phyloP scores from a whole-genome alignment of 257 asterid species.

The Solanum ossicruentum region DNA sequence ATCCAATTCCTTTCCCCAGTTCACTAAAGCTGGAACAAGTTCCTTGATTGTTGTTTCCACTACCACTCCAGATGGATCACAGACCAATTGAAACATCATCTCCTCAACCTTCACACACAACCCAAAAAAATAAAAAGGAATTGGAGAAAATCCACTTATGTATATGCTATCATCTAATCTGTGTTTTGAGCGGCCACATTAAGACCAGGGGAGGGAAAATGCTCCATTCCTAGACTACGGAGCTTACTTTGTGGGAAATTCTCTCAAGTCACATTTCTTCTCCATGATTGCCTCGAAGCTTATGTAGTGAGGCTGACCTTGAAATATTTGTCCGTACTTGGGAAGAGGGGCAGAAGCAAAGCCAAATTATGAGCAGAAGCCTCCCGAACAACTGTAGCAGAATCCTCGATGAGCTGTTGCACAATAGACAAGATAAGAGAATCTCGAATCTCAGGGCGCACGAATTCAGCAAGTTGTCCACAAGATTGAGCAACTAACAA shows the following conservation, averaged over 20 bases:
- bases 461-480: constrained; percentile 93
- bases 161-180: neutral
- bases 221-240: constrained; percentile 98
- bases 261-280: constrained; percentile 90
- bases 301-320: constrained; percentile 99
- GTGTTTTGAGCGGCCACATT: constrained; percentile 32
- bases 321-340: constrained; percentile 94
- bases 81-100: constrained; percentile 90
- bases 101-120: constrained; percentile 66
- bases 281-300: constrained; percentile 98
- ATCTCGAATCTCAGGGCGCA: constrained; percentile 96
- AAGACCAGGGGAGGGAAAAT: constrained; percentile 51
- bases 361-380: constrained; percentile 88
- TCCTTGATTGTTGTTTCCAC: constrained; percentile 84
- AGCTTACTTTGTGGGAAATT: constrained; percentile 93
- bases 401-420: constrained; percentile 96
- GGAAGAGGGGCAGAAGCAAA: constrained; percentile 91
- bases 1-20: constrained; percentile 91
- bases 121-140: constrained; percentile 11
- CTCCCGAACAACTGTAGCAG: constrained; percentile 96
- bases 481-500: constrained; percentile 99
- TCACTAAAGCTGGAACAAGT: constrained; percentile 76
- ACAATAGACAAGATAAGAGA: constrained; percentile 96
- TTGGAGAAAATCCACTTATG: constrained; percentile 25
- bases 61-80: constrained; percentile 94